Conservation (phyloP, 106 monocot genomes). For the Cymbidium sinense region DNA sequence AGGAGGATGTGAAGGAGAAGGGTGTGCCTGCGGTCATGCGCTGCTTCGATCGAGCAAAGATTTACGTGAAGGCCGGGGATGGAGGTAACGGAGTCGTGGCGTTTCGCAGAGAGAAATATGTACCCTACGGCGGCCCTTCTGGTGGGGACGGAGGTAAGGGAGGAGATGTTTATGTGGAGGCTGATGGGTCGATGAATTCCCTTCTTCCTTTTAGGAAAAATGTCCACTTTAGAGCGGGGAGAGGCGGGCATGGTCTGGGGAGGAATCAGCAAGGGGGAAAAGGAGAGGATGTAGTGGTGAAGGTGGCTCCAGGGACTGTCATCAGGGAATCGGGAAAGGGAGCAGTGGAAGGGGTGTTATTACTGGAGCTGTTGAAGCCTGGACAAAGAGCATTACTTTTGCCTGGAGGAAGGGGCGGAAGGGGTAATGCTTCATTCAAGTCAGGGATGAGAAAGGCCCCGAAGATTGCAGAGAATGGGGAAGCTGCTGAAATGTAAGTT, state of each 20-base stretch:
- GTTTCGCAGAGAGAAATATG: slow-evolving; percentile 86
- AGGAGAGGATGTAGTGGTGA: slow-evolving; percentile 93
- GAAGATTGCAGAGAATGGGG: slow-evolving; percentile 91
- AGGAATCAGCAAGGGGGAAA: slow-evolving; percentile 69
- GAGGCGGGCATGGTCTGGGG: slow-evolving; percentile 77
- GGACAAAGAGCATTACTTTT: slow-evolving; percentile 74
- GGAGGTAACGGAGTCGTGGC: slow-evolving; percentile 94
- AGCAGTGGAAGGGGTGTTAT: slow-evolving; percentile 40
- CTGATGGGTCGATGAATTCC: slow-evolving; percentile 86
- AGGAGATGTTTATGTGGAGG: slow-evolving; percentile 84
- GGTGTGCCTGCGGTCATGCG: slow-evolving; percentile 95
- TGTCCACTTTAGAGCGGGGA: slow-evolving; percentile 80
- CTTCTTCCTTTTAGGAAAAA: slow-evolving; percentile 79
- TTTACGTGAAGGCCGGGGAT: slow-evolving; percentile 82
- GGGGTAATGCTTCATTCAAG: slow-evolving; percentile 90
- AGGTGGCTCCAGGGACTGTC: slow-evolving; percentile 87
- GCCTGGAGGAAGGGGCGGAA: slow-evolving; percentile 89
- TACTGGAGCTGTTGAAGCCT: slow-evolving; percentile 68
- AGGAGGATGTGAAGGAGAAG: slow-evolving; percentile 72
- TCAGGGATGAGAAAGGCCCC: slow-evolving; percentile 77
- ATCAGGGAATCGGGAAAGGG: slow-evolving; percentile 57
- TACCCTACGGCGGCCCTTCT: slow-evolving; percentile 84
- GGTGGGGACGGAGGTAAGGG: slow-evolving; percentile 92
- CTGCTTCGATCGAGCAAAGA: slow-evolving; percentile 90
- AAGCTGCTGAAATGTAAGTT: slow-evolving; percentile 89